Conservation (phyloP, 2,329 filamentous ascomycete genomes). For the Zymoseptoria ardabiliae region DNA sequence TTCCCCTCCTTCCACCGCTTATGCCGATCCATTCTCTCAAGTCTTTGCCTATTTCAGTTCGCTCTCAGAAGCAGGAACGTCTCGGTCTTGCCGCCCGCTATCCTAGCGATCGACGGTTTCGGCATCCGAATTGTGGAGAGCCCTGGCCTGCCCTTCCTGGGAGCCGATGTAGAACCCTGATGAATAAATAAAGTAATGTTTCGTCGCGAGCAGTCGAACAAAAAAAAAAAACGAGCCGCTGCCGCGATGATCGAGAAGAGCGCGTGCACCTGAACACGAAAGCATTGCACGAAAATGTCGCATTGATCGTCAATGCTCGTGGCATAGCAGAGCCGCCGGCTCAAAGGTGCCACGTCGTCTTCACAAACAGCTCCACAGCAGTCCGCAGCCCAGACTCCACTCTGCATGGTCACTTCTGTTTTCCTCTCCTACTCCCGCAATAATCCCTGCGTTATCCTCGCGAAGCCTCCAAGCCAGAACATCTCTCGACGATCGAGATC, state of each 20-base stretch:
- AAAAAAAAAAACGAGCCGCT: too few species aligned
- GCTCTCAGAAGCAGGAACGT: background rate
- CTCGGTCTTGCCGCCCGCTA: background rate
- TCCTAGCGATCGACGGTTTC: background rate
- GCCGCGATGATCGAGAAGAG: background rate
- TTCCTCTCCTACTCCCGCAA: background rate
- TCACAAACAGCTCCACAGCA: background rate
- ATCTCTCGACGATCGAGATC: background rate
- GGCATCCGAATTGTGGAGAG: background rate
- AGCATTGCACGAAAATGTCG: background rate
- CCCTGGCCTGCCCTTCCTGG: background rate
- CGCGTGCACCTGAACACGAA: background rate
- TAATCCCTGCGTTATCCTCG: background rate
- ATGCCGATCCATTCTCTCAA: background rate
- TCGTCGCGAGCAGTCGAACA: background rate
- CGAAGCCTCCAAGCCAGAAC: background rate
- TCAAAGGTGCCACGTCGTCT: background rate
- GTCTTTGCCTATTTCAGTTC: background rate
- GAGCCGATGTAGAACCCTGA: background rate
- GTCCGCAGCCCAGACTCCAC: background rate
- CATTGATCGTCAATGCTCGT: background rate
- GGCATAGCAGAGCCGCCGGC: background rate
- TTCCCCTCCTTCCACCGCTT: background rate
- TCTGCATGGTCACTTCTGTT: background rate
- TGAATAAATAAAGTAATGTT: background rate